phyloP scores from a whole-genome alignment of 257 asterid genomes.

The Lavandula angustifolia region DNA sequence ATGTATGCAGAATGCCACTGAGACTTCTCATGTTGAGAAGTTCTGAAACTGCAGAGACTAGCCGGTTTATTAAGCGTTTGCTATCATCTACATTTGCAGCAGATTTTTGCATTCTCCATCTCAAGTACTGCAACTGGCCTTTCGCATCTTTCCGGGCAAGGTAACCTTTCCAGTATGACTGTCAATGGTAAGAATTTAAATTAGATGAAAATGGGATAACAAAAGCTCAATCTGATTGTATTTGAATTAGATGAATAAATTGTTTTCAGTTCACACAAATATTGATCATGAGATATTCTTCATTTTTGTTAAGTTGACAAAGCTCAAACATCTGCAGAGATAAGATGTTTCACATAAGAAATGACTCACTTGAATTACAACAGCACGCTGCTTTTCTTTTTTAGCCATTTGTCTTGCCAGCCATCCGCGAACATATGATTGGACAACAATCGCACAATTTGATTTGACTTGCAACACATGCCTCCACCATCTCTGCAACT shows the following conservation, averaged over 20 bases:
- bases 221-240: neutral
- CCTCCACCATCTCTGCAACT: constrained; percentile 93
- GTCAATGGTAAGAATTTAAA: constrained; percentile 28
- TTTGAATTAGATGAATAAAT: neutral
- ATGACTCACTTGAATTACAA: constrained; percentile 68
- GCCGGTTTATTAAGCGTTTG: constrained; percentile 85
- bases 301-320: neutral
- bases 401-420: constrained; percentile 45
- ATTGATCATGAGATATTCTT: neutral
- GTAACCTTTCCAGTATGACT: constrained; percentile 93
- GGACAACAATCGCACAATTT: constrained; percentile 61
- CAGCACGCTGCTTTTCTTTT: constrained; percentile 46
- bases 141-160: constrained; percentile 70
- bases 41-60: constrained; percentile 76
- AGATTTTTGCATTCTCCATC: constrained; percentile 75
- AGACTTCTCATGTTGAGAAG: constrained; percentile 81
- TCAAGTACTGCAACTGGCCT: constrained; percentile 66
- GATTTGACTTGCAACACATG: constrained; percentile 41
- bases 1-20: constrained; percentile 79
- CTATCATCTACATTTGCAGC: constrained; percentile 88
- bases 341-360: neutral
- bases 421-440: constrained; percentile 74
- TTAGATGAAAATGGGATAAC: constrained; percentile 14
- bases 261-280: neutral
- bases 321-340: neutral